Conservation (phyloP, 2,329 filamentous ascomycete genomes). For the Botrytis cinerea region DNA sequence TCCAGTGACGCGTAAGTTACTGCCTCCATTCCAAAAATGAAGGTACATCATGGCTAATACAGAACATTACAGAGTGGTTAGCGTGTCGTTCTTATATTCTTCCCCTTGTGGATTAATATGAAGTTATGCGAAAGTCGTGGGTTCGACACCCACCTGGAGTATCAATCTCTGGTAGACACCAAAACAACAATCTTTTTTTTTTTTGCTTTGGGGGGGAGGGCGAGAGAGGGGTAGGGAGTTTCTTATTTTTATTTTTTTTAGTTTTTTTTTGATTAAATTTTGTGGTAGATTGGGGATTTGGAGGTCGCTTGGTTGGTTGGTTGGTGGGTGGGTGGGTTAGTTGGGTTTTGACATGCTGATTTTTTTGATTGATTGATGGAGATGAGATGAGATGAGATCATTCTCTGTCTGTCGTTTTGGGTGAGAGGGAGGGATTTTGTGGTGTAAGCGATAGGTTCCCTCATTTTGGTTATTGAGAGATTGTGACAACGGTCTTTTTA, state of each 20-base stretch:
- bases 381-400: neutral
- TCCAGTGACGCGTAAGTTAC: slow-evolving; percentile 39
- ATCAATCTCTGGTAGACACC: slow-evolving; percentile 23
- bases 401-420: too few relatives aligned
- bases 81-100: slow-evolving; percentile 42
- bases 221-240: too few relatives aligned
- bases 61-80: slow-evolving; percentile 38
- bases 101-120: slow-evolving; percentile 37
- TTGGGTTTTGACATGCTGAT: neutral
- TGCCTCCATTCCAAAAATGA: slow-evolving; percentile 23
- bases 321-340: too few relatives aligned
- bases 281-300: too few relatives aligned
- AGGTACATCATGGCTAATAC: slow-evolving; percentile 33
- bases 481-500: neutral
- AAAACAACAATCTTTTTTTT: neutral
- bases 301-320: too few relatives aligned
- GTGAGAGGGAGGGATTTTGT: neutral
- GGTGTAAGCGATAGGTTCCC: neutral
- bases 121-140: slow-evolving; percentile 41
- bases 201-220: neutral
- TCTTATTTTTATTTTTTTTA: too few relatives aligned
- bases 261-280: too few relatives aligned
- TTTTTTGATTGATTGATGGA: too few relatives aligned
- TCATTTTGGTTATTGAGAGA: neutral
- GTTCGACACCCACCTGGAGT: slow-evolving; percentile 40